Evolutionary conservation across 2,329 filamentous ascomycete genomes (phyloP).

Genomic region (Aspergillus luchuensis): DNA sequence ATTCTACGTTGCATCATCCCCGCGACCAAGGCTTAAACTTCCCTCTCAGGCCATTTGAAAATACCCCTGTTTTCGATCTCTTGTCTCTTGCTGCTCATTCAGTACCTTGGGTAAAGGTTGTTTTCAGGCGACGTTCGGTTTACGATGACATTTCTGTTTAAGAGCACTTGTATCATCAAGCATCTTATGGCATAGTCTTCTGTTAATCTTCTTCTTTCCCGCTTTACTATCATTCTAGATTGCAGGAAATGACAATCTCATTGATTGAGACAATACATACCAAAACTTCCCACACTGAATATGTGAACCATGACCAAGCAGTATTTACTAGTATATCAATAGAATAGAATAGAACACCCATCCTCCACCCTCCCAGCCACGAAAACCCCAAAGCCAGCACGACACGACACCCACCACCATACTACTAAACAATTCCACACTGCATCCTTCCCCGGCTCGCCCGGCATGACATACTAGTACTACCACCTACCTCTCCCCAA

Average conservation of each 20-base stretch:
- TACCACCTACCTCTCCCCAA: background rate
- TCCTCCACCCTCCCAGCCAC: background rate
- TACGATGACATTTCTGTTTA: background rate
- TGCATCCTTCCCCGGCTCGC: background rate
- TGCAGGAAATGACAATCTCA: background rate
- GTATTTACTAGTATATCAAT: too few relatives aligned
- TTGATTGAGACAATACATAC: background rate
- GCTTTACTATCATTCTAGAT: background rate
- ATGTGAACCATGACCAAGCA: too few relatives aligned
- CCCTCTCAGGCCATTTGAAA: background rate
- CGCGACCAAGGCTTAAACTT: background rate
- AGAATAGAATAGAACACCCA: background rate
- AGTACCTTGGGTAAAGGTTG: background rate
- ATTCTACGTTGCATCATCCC: background rate
- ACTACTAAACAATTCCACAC: background rate
- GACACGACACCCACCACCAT: background rate
- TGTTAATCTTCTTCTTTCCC: background rate
- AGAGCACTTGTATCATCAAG: background rate
- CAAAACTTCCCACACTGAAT: too few relatives aligned
- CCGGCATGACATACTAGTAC: background rate
- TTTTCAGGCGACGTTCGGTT: background rate
- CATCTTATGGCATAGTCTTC: background rate
- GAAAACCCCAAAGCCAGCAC: background rate
- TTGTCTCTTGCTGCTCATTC: background rate
- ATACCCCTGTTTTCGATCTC: constrained; percentile 1